A percentile compares a stretch with the other conserved stretches of the same genome.
phyloP scores from a whole-genome alignment of 345 rosid genomes.

The Eucalyptus cloeziana region DNA sequence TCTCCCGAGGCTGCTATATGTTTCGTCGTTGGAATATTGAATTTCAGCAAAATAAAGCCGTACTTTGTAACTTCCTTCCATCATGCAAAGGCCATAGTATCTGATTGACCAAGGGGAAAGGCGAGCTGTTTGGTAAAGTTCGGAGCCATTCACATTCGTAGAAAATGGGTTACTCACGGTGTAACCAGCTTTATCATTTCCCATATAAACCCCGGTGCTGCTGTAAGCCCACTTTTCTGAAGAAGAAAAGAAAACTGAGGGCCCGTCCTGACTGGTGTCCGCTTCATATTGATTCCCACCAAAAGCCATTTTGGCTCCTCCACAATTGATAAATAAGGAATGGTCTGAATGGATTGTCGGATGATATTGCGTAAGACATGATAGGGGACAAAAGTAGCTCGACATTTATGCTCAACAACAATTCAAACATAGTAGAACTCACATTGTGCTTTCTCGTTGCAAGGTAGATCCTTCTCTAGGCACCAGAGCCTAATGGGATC shows the following conservation, averaged over 20 bases:
- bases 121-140: conserved; percentile 47
- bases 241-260: conserved; percentile 17
- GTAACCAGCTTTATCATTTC: neutral
- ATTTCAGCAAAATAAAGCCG: conserved; percentile 86
- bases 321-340: conserved; percentile 73
- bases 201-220: conserved; percentile 45
- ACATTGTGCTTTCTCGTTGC: conserved; percentile 34
- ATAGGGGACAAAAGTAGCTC: neutral
- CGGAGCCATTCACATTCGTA: conserved; percentile 13
- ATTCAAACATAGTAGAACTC: conserved; percentile 1
- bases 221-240: conserved; percentile 59
- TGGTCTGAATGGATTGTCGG: conserved; percentile 15
- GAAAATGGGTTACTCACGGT: conserved; percentile 6
- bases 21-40: conserved; percentile 37
- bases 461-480: conserved; percentile 54
- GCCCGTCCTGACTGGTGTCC: conserved; percentile 23
- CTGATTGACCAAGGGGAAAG: conserved; percentile 64
- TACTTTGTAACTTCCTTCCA: conserved; percentile 40
- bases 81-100: conserved; percentile 77
- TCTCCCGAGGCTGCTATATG: conserved; percentile 50
- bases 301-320: conserved; percentile 18
- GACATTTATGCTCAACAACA: neutral
- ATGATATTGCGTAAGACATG: neutral
- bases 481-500: conserved; percentile 45
- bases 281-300: conserved; percentile 26